Conservation (phyloP, 257 asterid genomes). For the Cruciata laevipes region DNA sequence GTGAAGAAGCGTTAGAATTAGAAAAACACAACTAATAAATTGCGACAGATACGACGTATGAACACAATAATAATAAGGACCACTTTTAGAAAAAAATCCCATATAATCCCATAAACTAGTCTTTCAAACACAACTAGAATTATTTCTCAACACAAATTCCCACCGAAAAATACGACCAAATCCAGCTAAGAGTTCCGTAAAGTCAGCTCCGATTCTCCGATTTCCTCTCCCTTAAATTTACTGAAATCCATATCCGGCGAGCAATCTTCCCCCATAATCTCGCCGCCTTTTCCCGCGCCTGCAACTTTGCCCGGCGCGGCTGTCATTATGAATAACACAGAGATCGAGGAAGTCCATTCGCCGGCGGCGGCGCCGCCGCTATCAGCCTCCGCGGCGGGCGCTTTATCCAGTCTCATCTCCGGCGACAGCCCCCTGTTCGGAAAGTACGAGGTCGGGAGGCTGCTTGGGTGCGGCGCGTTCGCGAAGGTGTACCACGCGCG, state of each 20-base stretch:
- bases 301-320: conserved; percentile 4
- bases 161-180: background rate
- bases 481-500: conserved; percentile 90
- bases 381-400: conserved; percentile 8
- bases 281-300: background rate
- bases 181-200: background rate
- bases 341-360: conserved; percentile 27
- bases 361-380: conserved; percentile 4
- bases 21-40: too few species aligned
- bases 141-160: background rate
- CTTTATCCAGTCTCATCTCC: conserved; percentile 16
- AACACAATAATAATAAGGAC: background rate
- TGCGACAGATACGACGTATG: background rate
- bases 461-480: conserved; percentile 90
- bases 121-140: background rate
- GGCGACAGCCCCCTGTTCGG: conserved; percentile 45
- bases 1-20: too few species aligned
- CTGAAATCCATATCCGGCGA: too few species aligned
- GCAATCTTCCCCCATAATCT: background rate
- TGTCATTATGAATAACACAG: conserved; percentile 29
- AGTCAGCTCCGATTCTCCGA: background rate
- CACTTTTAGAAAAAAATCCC: background rate
- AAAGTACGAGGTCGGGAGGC: conserved; percentile 77
- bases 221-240: background rate
- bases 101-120: background rate